These are phyloP conservation scores for Penicillium coprophilum DNA, from an alignment of 495 filamentous ascomycete genomes.

Conservation along the genomic window DNA sequence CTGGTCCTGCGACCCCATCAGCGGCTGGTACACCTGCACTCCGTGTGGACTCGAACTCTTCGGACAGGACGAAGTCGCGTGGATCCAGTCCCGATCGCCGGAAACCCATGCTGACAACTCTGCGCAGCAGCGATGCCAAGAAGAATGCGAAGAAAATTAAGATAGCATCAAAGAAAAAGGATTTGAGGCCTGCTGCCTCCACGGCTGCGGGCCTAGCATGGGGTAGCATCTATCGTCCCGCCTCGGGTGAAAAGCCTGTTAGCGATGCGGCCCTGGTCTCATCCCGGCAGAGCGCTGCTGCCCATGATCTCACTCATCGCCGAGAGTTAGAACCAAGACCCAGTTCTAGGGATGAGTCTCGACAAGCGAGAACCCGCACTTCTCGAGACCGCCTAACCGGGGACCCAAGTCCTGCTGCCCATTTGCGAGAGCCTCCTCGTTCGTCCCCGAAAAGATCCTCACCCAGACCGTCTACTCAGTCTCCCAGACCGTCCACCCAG, in stretches of 20 bases:
- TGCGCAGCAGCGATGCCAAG: slow-evolving; percentile 63
- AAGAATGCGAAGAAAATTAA: slow-evolving; percentile 54
- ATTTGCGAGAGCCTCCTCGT: slow-evolving; percentile 37
- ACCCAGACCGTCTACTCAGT: slow-evolving; percentile 9
- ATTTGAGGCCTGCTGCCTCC: slow-evolving; percentile 59
- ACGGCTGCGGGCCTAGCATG: slow-evolving; percentile 89
- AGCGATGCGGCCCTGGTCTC: slow-evolving; percentile 40
- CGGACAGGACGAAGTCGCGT: slow-evolving; percentile 54
- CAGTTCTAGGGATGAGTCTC: slow-evolving; percentile 33
- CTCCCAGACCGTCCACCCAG: slow-evolving; percentile 6
- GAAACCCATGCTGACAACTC: slow-evolving; percentile 77
- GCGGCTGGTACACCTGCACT: slow-evolving; percentile 32
- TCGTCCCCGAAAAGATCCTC: slow-evolving; percentile 20
- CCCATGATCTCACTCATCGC: slow-evolving; percentile 27
- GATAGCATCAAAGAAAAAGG: slow-evolving; percentile 33
- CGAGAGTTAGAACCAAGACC: slow-evolving; percentile 27
- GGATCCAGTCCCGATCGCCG: slow-evolving; percentile 80
- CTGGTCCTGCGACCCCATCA: slow-evolving; percentile 9
- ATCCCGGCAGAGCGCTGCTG: slow-evolving; percentile 31
- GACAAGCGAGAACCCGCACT: slow-evolving; percentile 5
- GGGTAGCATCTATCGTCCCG: slow-evolving; percentile 53
- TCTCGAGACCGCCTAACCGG: slow-evolving; percentile 9
- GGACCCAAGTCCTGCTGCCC: slow-evolving; percentile 27
- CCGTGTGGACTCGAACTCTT: slow-evolving; percentile 40
- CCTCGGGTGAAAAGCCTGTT: slow-evolving; percentile 31